phyloP scores from a whole-genome alignment of 805 yeast species.

The Yamadazyma kitorensis region DNA sequence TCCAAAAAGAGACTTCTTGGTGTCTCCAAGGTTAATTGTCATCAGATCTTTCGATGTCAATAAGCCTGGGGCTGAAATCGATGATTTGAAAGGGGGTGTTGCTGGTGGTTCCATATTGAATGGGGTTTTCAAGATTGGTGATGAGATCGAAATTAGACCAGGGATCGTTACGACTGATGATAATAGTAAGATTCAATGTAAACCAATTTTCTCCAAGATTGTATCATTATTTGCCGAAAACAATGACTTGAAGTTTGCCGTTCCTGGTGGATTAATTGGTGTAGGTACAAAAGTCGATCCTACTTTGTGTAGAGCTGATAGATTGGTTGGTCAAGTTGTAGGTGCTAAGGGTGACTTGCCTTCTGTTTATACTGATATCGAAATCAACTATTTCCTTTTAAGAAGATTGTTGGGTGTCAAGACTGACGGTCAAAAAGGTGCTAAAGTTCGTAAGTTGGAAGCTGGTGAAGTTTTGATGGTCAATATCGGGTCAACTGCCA shows the following conservation, averaged over 20 bases:
- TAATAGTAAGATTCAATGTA: conserved; percentile 83
- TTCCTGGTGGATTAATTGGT: conserved; percentile 99
- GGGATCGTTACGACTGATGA: conserved; percentile 98
- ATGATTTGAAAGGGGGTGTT: conserved; percentile 98
- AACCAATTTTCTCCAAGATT: conserved; percentile 91
- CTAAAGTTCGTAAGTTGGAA: conserved; percentile 92
- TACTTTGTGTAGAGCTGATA: conserved; percentile 97
- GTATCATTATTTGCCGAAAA: conserved; percentile 96
- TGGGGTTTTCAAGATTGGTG: conserved; percentile 96
- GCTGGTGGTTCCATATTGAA: conserved; percentile 98
- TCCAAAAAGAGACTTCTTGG: conserved; percentile 91
- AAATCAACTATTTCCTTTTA: conserved; percentile 92
- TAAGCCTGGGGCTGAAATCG: conserved; percentile 97
- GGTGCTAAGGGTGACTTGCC: conserved; percentile 97
- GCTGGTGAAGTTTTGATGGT: conserved; percentile 97
- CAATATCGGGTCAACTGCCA: conserved; percentile 97
- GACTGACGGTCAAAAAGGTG: conserved; percentile 91
- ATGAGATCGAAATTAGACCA: conserved; percentile 98
- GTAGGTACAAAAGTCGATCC: conserved; percentile 99
- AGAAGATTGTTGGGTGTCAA: conserved; percentile 98
- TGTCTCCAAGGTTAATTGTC: conserved; percentile 92
- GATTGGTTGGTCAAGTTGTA: conserved; percentile 98
- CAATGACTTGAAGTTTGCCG: conserved; percentile 96
- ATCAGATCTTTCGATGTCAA: conserved; percentile 98
- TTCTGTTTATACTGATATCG: conserved; percentile 94